Base-by-base conservation (phyloP, 2,329 filamentous ascomycete species). In the Stenocarpella maydis region DNA sequence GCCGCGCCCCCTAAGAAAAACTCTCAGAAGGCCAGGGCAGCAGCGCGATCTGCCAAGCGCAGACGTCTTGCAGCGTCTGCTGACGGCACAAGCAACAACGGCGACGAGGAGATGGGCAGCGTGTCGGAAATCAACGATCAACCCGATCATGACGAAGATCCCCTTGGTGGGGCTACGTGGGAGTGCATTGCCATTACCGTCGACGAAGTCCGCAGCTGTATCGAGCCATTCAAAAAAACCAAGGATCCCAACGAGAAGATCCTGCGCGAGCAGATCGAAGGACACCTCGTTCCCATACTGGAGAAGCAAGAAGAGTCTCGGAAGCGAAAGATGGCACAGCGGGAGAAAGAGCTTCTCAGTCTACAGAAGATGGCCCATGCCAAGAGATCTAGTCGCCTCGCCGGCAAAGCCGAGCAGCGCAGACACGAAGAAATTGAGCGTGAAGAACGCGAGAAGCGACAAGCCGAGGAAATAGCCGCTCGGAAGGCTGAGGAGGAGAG, bases 331-430 rank as follows among this genome's bases (percentile, higher is more conserved):
- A 84, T 91, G 61, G 75, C 83, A 3, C 87, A 90, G 71, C 85
- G 91, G 74, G 89, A 97, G 77, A 93, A 91, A 72, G 95, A 98
- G 75, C 80, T 97, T 26, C 84, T 94, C 65, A 94, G 90, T 74
- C 80, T 97, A 73, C 91, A 95, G 74, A 95, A 96, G 78, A 87
- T 98, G 81, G 94, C 94, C n/a, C 93, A 91, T 68, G 95, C 96
- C 4, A 99, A 99, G 82, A 87, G 96, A 72, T 99, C 96, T 0
- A 97, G 93, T 75, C 90, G 96, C 72, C 89, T 99, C 73, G 95
- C 95, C 21, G 87, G 88, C 73, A 97, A 94, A 77, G 83, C 90
- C 41, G 94, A 98, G 77, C 91, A 89, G 72, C 92, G 94, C 76
- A 91, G 89, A 74, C 85, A 91, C 71, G 90, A 95, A 55, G 90